Base-by-base conservation (phyloP, 345 rosid species). In the Murraya koenigii region DNA sequence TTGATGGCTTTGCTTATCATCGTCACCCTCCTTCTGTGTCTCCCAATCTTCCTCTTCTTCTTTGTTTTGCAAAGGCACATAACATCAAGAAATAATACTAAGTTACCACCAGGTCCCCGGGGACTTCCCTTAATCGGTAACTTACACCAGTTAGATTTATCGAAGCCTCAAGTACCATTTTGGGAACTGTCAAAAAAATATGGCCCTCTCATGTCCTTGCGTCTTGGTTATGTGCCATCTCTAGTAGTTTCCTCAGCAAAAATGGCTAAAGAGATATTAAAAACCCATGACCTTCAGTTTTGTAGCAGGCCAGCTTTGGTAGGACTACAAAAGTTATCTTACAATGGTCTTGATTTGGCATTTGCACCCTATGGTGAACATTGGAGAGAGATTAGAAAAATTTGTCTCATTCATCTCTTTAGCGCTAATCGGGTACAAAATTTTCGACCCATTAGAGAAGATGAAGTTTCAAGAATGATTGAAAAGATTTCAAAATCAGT, bases 41-140 rank as follows among this genome's bases (percentile, higher is more conserved):
- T 82, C 36, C 80, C 76, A 3, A 0, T 82, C 15, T 30, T 61
- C 67, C 33, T 84, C 61, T 15, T 0, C 49, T 41, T 74, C 7
- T 22, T 70, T 71, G 28, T 78, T 56, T 26, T 49, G 52, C 75
- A 23, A 33, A 69, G 67, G 13, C 30, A 58, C 26, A 77, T 6
- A 77, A 17, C 54, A 2, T 38, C 32, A 20, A 33, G 54, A 15
- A 39, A 10, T 25, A 41, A 41, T 11, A 23, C 7, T 39, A 66
- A 58, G 32, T 79, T 83, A 66, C 92, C 91, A 7, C 92, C 92
- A 0, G 84, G 87, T 32, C 92, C 93, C 7, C 79, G 33, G 26
- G 79, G 80, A 2, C 85, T 90, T 67, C 90, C 89, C 0, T 58
- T 88, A 25, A 81, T 90, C 6, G 91, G 92, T 1, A 90, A 89